A percentile compares a stretch with the other conserved stretches of the same genome.
Evolutionary conservation across 2,329 filamentous ascomycete species (phyloP).

Genomic region (Aureobasidium zeae): DNA sequence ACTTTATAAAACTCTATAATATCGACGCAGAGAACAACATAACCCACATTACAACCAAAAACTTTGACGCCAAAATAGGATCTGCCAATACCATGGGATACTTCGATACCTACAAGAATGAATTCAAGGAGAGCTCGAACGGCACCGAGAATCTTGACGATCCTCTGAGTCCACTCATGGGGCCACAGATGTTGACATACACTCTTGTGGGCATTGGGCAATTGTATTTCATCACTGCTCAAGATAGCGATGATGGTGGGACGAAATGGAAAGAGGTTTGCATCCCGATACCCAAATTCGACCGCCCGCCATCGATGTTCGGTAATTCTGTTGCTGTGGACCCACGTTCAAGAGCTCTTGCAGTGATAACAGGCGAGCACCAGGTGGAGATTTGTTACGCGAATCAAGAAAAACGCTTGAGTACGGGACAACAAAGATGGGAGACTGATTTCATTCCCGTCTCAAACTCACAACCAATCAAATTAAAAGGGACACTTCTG

Average conservation of each 20-base stretch:
- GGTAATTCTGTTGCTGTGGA: conserved; percentile 67
- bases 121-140: conserved; percentile 31
- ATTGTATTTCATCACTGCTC: conserved; percentile 67
- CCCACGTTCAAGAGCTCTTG: conserved; percentile 55
- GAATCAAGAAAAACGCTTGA: not conserved
- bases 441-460: conserved; percentile 41
- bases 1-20: conserved; percentile 72
- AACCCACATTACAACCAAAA: conserved; percentile 65
- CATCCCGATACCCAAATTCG: conserved; percentile 50
- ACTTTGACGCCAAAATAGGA: conserved; percentile 67
- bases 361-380: conserved; percentile 60
- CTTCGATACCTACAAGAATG: conserved; percentile 25
- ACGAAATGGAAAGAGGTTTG: conserved; percentile 45
- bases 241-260: conserved; percentile 34
- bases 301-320: conserved; percentile 45
- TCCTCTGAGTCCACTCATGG: conserved; percentile 27
- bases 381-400: conserved; percentile 60
- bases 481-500: conserved; percentile 63
- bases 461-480: conserved; percentile 38
- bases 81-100: conserved; percentile 66
- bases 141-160: conserved; percentile 18
- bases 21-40: conserved; percentile 53
- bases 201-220: conserved; percentile 60
- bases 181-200: conserved; percentile 73
- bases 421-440: conserved; percentile 2